A percentile compares a stretch with the other conserved stretches of the same genome.
Conservation (phyloP, 2,329 filamentous ascomycete genomes). For the Didymosphaeria variabile region DNA sequence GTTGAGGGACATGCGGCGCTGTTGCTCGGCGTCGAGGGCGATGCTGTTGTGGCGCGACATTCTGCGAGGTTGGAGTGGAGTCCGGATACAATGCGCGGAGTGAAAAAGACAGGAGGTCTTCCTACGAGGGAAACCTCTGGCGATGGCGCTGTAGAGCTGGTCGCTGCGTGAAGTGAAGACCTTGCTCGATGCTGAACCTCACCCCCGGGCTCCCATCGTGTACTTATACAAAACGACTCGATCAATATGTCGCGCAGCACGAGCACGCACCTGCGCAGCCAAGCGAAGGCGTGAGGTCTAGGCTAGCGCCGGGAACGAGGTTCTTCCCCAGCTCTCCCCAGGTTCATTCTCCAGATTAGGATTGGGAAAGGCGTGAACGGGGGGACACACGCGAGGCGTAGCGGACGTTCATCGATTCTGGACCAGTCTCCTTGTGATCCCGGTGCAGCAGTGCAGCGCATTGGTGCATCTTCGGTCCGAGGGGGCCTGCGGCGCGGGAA, state of each 20-base stretch:
- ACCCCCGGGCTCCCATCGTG: not conserved
- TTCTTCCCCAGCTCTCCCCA: slow-evolving; percentile 8
- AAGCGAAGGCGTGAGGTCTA: slow-evolving; percentile 30
- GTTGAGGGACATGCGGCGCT: slow-evolving; percentile 38
- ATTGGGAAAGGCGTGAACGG: slow-evolving; percentile 13
- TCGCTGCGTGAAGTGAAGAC: not conserved
- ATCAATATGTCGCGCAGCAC: slow-evolving; percentile 15
- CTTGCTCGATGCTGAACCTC: not conserved
- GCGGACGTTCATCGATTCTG: not conserved
- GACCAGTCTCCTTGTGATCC: not conserved
- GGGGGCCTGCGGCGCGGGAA: not conserved
- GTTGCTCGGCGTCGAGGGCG: slow-evolving; percentile 41
- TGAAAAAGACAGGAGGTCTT: not conserved
- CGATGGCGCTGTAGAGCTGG: not conserved
- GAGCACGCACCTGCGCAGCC: slow-evolving; percentile 10
- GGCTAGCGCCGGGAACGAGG: slow-evolving; percentile 33
- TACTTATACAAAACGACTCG: slow-evolving; percentile 17
- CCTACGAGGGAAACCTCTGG: not conserved
- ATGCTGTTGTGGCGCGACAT: slow-evolving; percentile 48
- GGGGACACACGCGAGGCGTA: not conserved
- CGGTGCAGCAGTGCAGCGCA: not conserved
- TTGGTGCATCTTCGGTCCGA: slow-evolving; percentile 23
- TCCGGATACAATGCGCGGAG: not conserved
- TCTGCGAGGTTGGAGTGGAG: not conserved
- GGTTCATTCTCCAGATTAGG: slow-evolving; percentile 14